Percentiles rank a stretch among this genome's conserved stretches.
Evolutionary conservation across 371 early-diverging fungal genomes (phyloP).

Genomic region (Apophysomyces ossiformis): DNA sequence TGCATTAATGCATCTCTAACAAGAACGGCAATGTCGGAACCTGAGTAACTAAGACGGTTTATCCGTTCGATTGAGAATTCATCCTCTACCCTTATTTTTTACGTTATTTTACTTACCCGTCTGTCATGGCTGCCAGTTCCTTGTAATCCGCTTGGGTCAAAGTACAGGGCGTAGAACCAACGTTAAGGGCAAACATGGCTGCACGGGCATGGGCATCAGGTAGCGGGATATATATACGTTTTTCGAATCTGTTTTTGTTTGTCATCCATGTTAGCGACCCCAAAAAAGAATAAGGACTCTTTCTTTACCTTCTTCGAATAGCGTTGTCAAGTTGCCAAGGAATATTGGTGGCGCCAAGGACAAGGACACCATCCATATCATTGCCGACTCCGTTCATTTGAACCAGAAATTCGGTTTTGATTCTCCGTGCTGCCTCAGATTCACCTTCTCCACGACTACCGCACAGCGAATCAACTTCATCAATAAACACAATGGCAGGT

Average conservation of each 20-base stretch:
- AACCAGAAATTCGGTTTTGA: conserved; percentile 93
- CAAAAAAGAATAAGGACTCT: too few relatives aligned
- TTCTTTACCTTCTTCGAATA: conserved; percentile 80
- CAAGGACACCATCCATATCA: conserved; percentile 91
- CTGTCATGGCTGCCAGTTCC: conserved; percentile 79
- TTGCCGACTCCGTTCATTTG: conserved; percentile 99
- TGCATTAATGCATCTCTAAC: conserved; percentile 97
- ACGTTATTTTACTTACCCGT: conserved; percentile 61
- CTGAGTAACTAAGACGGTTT: conserved; percentile 69
- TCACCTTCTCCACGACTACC: conserved; percentile 96
- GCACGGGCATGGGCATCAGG: conserved; percentile 91
- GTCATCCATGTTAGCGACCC: neutral
- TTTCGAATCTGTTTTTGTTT: conserved; percentile 79
- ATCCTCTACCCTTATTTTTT: neutral
- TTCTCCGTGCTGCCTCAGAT: conserved; percentile 92
- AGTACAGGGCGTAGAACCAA: conserved; percentile 87
- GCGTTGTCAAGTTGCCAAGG: conserved; percentile 97
- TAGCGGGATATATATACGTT: conserved; percentile 95
- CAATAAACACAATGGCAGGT: conserved; percentile 97
- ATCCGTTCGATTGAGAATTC: neutral
- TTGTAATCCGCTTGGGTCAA: conserved; percentile 74
- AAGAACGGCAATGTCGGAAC: conserved; percentile 92
- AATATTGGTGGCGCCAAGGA: conserved; percentile 96
- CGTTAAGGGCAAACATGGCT: conserved; percentile 88
- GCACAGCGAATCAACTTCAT: conserved; percentile 98